Base-by-base conservation (phyloP, 2,329 filamentous ascomycete species). In the Xylaria sp. region DNA sequence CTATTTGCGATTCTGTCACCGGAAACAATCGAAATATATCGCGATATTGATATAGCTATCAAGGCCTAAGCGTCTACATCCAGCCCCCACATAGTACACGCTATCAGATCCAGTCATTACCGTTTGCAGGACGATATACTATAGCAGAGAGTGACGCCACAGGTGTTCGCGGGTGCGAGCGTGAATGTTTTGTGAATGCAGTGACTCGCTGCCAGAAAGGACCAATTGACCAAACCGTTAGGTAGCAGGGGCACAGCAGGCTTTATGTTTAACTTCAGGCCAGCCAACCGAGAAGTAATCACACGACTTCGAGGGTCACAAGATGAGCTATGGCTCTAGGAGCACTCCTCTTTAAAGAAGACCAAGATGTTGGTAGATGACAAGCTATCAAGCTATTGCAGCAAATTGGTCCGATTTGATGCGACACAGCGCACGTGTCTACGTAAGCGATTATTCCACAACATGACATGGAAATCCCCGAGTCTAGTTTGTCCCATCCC, bases 361-460 rank as follows among this genome's bases (percentile, higher is more conserved):
- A 60, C 33, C n/a, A 62, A 62, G 7, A 56, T 25, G 31, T 33
- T 51, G 41, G 20, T 52, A 36, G 23, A 28, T 33, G 9, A 20
- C 54, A 55, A 48, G 23, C 33, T 3, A 15, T 57, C 39, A 18
- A 65, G 23, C 33, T 43, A 62, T 28, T 54, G 52, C 2, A 20
- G 33, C 41, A 39, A 4, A 46, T 3, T 51, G 25, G 1, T 31
- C 43, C 43, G 28, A 69, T 62, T 43, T 48, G 8, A 41, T 48
- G 49, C 33, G 54, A 67, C 52, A 36, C 20, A 13, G 46, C 36
- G 18, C 39, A 28, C 28, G 52, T 46, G 58, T 67, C 46, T 46
- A 69, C 63, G 67, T 66, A 69, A 66, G 54, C 63, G 7, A 58
- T 12, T 48, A 54, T 55, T n/a, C 6, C 25, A 69, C 46, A 6